Evolutionary conservation across 495 filamentous ascomycete genomes (phyloP).

Genomic region (Penicillium bialowiezense): DNA sequence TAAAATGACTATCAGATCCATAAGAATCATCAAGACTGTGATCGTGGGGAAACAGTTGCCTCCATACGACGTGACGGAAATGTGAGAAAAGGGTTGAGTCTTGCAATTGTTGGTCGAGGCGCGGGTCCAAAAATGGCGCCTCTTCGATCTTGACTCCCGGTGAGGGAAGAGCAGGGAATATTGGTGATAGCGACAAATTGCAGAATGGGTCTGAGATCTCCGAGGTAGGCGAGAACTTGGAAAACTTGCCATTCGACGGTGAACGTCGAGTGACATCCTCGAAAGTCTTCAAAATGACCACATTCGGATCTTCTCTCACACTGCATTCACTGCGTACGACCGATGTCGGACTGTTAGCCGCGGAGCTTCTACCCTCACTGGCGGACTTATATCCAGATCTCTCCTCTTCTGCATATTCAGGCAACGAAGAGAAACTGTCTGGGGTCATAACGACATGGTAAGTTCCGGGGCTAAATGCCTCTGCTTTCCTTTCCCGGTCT

Average conservation of each 20-base stretch:
- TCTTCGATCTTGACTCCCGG: conserved; percentile 17
- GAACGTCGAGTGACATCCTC: conserved; percentile 42
- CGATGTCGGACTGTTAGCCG: conserved; percentile 16
- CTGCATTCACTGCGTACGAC: conserved; percentile 14
- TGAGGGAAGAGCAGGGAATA: conserved; percentile 17
- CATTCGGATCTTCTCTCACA: conserved; percentile 36
- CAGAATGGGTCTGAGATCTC: conserved; percentile 33
- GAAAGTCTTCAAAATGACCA: conserved; percentile 47
- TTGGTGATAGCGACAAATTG: conserved; percentile 22
- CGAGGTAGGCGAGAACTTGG: conserved; percentile 35
- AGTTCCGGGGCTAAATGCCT: conserved; percentile 49
- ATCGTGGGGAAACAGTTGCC: conserved; percentile 33
- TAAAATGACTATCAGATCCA: conserved; percentile 23
- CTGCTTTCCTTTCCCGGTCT: conserved; percentile 58
- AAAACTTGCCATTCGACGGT: conserved; percentile 23
- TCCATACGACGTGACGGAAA: conserved; percentile 44
- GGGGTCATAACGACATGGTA: conserved; percentile 56
- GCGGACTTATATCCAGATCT: conserved; percentile 12
- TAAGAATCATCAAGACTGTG: conserved; percentile 21
- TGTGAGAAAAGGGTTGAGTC: conserved; percentile 40
- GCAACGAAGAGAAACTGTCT: conserved; percentile 51
- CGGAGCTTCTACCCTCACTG: conserved; percentile 20
- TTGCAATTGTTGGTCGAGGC: conserved; percentile 24
- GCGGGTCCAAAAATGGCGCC: conserved; percentile 12
- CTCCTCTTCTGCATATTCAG: conserved; percentile 50